Conservation (phyloP, 2,329 filamentous ascomycete species). For the Fusarium sp. region DNA sequence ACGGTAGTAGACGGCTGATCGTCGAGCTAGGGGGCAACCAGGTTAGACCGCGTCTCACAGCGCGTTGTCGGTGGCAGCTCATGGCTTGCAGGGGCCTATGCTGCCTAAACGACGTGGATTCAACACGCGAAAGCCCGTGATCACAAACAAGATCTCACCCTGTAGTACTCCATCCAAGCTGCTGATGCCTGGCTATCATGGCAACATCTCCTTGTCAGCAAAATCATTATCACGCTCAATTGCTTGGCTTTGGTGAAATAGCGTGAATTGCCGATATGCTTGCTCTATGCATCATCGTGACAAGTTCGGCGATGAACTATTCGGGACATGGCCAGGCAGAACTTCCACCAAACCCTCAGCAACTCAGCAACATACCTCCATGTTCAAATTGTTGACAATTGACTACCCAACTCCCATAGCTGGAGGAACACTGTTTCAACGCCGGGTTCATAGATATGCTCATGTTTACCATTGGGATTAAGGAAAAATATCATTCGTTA, state of each 20-base stretch:
- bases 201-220: constrained; percentile 2
- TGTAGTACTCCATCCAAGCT: not conserved
- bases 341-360: not conserved
- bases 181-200: constrained; percentile 45
- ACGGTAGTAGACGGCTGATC: constrained; percentile 6
- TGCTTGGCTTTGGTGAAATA: constrained; percentile 12
- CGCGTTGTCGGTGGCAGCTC: constrained; percentile 24
- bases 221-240: constrained; percentile 27
- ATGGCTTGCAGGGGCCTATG: constrained; percentile 33
- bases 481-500: too few relatives aligned
- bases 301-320: constrained; percentile 24
- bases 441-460: too few relatives aligned
- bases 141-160: constrained; percentile 3
- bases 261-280: constrained; percentile 36
- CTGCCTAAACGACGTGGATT: constrained; percentile 44
- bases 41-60: constrained; percentile 33
- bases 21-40: constrained; percentile 15
- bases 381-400: not conserved
- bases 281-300: constrained; percentile 13
- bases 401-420: not conserved
- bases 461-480: too few relatives aligned
- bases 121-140: constrained; percentile 48
- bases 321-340: constrained; percentile 33
- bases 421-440: too few relatives aligned
- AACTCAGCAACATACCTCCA: too few relatives aligned